Evolutionary conservation across 176 grass and related monocot genomes (phyloP), one percentile per base, ranked within the genome.

Genomic region (Cenchrus fungigraminus): DNA sequence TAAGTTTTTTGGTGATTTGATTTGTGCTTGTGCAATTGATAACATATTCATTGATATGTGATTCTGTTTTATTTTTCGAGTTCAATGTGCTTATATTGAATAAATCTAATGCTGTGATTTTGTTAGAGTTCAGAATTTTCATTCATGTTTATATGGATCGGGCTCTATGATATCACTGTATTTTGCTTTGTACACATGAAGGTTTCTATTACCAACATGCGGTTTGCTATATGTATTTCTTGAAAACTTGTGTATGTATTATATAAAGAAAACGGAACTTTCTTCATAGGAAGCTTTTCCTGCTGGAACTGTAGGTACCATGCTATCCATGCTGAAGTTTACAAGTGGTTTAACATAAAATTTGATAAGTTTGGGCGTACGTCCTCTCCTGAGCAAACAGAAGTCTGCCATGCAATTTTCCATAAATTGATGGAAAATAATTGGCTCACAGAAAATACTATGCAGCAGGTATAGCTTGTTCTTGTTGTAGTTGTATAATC

Each of bases 361-460:
- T 99, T 99, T 86, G 97, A 99, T 64, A 88, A 96, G 79, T 99
- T 99, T 91, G 97, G 97, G 22, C 85, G 91, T 12, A 99, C 94
- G 13, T 99, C 93, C 43, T 71, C 71, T 76, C 91, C 91, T 55
- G 77, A 95, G 83, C 93, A 99, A 85, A 96, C 97, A 71, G 91
- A 92, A 88, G 88, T 91, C 55, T 99, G 97, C 82, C 97, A 99
- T 85, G 74, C 86, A 74, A 92, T 99, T 81, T 99, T 99, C 58
- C 93, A 92, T 59, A 96, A 92, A 82, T 74, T 99, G 55, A 89
- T 99, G 91, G 97, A 91, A 45, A 99, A 96, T 58, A 94, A 92
- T 20, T 99, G 97, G 93, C 91, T 99, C 47, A 86, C 97, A 37
- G 93, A 99, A 70, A 99, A 96, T 71, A 99, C 91, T 3, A 99